A percentile compares a stretch with the other conserved stretches of the same genome.
Conservation (phyloP, 768 basidiomycete genomes). For the Pleurotus tuoliensis region DNA sequence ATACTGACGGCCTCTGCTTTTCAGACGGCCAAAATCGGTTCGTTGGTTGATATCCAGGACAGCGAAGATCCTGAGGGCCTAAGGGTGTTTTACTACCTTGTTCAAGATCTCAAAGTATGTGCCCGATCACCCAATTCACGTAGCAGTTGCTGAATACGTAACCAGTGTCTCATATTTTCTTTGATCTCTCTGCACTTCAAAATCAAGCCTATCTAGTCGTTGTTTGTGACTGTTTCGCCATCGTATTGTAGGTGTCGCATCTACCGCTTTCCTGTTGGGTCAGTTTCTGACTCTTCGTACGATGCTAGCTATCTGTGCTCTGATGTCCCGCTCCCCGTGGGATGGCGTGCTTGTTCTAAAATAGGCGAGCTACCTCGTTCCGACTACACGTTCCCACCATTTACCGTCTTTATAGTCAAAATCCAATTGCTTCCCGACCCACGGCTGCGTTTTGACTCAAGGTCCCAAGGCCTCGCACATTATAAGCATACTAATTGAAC, state of each 20-base stretch:
- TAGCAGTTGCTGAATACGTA: conserved; percentile 3
- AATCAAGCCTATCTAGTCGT: conserved; percentile 90
- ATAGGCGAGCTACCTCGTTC: conserved; percentile 21
- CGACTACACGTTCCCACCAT: no score
- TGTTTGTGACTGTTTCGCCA: no score
- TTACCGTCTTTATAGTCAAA: background rate
- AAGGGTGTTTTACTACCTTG: conserved; percentile 96
- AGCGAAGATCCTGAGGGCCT: conserved; percentile 97
- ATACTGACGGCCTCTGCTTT: background rate
- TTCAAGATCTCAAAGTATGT: conserved; percentile 92
- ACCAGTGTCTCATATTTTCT: conserved; percentile 94
- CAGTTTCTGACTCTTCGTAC: no score
- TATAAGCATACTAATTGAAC: no score
- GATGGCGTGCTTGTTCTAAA: conserved; percentile 37
- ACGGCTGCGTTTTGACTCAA: no score
- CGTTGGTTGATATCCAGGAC: conserved; percentile 93
- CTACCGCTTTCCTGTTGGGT: background rate
- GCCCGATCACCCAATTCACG: background rate
- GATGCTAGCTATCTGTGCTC: conserved; percentile 10
- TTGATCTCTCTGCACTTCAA: conserved; percentile 99
- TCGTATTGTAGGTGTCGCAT: no score
- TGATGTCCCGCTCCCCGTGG: conserved; percentile 25
- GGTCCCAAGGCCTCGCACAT: no score
- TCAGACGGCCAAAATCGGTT: conserved; percentile 97
- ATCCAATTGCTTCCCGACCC: background rate